Evolutionary conservation across 2,329 filamentous ascomycete genomes (phyloP), one percentile per base, ranked within the genome.

Genomic region (Canariomyces notabilis): DNA sequence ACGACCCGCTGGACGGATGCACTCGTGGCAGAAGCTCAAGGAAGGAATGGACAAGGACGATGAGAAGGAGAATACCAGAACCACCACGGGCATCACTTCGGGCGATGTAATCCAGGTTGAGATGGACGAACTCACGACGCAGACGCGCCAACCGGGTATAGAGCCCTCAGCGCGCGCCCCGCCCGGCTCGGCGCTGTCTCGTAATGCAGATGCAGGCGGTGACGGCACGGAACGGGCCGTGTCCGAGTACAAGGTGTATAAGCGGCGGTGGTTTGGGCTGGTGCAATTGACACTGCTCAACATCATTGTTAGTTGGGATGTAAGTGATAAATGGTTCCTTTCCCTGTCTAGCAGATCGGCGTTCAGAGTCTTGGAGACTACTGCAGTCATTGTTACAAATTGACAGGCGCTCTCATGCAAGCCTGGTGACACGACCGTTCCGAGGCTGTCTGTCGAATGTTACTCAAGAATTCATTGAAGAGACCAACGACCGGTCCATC

Each of bases 221-320:
- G 50, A 46, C 35, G 49, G 44, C 15, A 42, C 41, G 5, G 35
- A 34, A 14, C 46, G 42, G 4, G 47, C 40, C 9, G 22, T 36
- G 34, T 46, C 41, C 22, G 46, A 55, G 39, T 67, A 63, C 54
- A 64, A 57, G 46, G 63, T 65, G 35, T 97, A 97, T 64, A 91
- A 86, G 68, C 79, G 89, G 60, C 79, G 93, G 36, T 98, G 89
- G 82, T 87, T 95, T 64, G 93, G 93, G 1, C 72, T 98, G 42
- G 69, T 79, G 18, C 87, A 95, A 66, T 69, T 97, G 61, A 85
- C 89, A 6, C 67, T 97, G 59, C 73, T 97, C 67, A 98, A 97
- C 64, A 84, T 96, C 46, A 80, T 97, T 50, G 85, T 95, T 34
- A 94, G 87, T 61, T 97, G 91, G 91, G 89, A 94, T 78, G 88